Base-by-base conservation (phyloP, 2,329 filamentous ascomycete genomes). In the Beauveria asiatica region DNA sequence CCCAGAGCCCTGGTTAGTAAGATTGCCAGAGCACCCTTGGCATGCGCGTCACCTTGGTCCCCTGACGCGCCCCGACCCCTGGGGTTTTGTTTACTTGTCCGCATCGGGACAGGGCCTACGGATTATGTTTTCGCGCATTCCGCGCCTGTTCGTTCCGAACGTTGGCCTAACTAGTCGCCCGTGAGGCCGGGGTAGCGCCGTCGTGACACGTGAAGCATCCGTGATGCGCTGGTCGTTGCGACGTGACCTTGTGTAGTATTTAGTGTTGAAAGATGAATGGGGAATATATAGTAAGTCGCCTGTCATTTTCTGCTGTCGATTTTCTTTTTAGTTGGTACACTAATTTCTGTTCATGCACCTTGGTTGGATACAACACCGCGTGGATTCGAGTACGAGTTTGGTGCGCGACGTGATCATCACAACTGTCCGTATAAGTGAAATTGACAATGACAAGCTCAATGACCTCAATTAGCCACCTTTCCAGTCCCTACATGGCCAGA, bases 31-130 rank as follows among this genome's bases (percentile, higher is more conserved):
- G 9, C 11, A 45, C 25, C 27, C 23, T 57, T 30, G 44, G 44
- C 30, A 8, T 57, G 27, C 54, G 30, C 45, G 54, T 57, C 54
- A 30, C 27, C 44, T 55, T 30, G 54, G 16, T 41, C 54, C 54
- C 25, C 45, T 17, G 54, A 57, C 54, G 54, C 54, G 54, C 44
- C 41, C 9, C 9, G 11, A 25, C 53, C 11, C n/a, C 17, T 13
- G 19, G 25, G 13, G 16, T 39, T 57, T 49, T 57, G 54, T 57
- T 57, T 57, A 57, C 54, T 57, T 57, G 44, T 57, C 54, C 44
- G 44, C 37, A 57, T 57, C 54, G 44, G 54, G 54, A 52, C 19
- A 27, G 44, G 33, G n/a, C 39, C n/a, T 46, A n/a, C n/a, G n/a
- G n/a, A n/a, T n/a, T n/a, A n/a, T 37, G 42, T 46, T 25, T n/a